Conservation (phyloP, 176 grass and related monocot species). For the Oryza coarctata region DNA sequence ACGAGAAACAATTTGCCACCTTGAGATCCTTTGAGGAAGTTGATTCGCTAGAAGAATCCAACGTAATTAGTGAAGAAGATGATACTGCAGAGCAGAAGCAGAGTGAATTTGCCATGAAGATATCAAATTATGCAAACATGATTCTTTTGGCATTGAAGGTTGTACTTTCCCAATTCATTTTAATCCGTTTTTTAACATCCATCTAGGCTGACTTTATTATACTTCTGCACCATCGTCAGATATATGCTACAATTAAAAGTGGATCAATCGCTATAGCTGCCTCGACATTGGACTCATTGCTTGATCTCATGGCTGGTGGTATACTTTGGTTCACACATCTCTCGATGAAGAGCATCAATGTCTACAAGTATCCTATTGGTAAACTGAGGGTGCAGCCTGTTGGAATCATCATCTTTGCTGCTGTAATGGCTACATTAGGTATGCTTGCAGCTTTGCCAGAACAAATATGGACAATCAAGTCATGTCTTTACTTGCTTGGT, state of each 20-base stretch:
- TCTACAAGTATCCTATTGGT: conserved; percentile 91
- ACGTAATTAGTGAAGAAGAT: conserved; percentile 52
- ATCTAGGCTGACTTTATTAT: conserved; percentile 22
- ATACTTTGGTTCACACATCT: conserved; percentile 99
- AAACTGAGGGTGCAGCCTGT: conserved; percentile 93
- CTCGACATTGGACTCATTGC: conserved; percentile 87
- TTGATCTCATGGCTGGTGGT: conserved; percentile 94
- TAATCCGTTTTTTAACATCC: not conserved
- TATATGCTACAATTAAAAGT: conserved; percentile 90
- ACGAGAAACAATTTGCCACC: conserved; percentile 86
- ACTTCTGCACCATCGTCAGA: conserved; percentile 26
- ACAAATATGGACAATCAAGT: not conserved
- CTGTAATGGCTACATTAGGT: conserved; percentile 93
- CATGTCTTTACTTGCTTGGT: not conserved
- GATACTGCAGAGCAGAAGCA: conserved; percentile 66
- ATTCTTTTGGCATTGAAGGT: conserved; percentile 87
- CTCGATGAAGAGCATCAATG: conserved; percentile 87
- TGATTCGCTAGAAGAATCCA: conserved; percentile 54
- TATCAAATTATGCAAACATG: conserved; percentile 93
- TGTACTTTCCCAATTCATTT: not conserved
- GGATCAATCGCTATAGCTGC: conserved; percentile 96
- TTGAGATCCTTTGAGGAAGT: conserved; percentile 80
- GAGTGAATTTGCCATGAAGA: conserved; percentile 90
- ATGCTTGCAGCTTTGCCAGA: conserved; percentile 24
- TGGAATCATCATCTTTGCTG: conserved; percentile 93